Evolutionary conservation across 495 filamentous ascomycete genomes (phyloP), one percentile per base, ranked within the genome.

Genomic region (Penicillium taxi): DNA sequence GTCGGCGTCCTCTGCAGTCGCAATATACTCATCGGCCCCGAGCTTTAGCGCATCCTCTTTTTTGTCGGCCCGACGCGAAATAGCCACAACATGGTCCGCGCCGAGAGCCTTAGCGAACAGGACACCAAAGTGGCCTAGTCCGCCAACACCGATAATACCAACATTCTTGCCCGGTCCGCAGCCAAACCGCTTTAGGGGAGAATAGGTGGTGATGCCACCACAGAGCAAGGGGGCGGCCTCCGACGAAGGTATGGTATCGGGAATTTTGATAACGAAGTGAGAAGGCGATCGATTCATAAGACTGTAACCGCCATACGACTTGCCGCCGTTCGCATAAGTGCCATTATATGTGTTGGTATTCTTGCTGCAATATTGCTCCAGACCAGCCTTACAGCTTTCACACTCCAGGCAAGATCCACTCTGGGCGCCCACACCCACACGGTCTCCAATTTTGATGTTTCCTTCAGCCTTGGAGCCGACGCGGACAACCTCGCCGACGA

Each of bases 361-460:
- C 33, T 64, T 59, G 5, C 52, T 20, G 66, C 87, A 95, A 60
- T 88, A 77, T 38, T 79, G 67, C 50, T 86, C 80, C 35, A 65
- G 54, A 9, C 73, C 74, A 6, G 58, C 61, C 8, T 67, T 53
- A 55, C 87, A 91, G 24, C 80, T 77, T 19, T 79, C 67, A 52
- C 87, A 94, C 37, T 78, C 69, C 39, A 70, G 59, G 66, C 86
- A 94, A n/a, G 81, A 77, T 24, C 70, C 70, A 20, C 69, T 71
- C 63, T 94, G 87, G 2, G 88, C 87, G 33, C 89, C 88, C 8
- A 94, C 84, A 35, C 88, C 89, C 16, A 91, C 82, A 22, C 86
- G 77, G 56, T 94, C 88, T 9, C 88, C 88, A 32, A 88, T 60
- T 45, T 85, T 82, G 61, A 94, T 69, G 23, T 71, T 57, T 3